Evolutionary conservation across 2,329 filamentous ascomycete species (phyloP), one percentile per base, ranked within the genome.

Genomic region (Colletotrichum simmondsii): DNA sequence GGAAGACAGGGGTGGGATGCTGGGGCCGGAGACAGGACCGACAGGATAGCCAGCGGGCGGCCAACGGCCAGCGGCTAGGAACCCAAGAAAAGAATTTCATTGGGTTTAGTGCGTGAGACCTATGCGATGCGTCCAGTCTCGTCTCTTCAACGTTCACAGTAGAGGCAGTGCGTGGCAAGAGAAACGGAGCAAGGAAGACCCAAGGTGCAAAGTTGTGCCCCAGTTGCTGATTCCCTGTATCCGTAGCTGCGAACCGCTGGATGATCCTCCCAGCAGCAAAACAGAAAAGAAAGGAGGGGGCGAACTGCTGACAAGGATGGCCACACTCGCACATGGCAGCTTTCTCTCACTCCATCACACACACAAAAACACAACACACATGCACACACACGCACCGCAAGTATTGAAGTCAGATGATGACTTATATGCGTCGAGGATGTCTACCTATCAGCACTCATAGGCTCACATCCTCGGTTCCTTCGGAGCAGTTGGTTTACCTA

Each of bases 11-110:
- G 69, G 53, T 53, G 58, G 5, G 37, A 37, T 16, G 42, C 62
- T 46, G 69, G 56, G 65, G 28, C 70, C 65, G 65, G 65, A 59
- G 59, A 42, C 65, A 69, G 53, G 69, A 69, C 69, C 53, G 65
- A 54, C 65, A 59, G 52, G 59, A 53, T 8, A 71, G 49, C 35
- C 62, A 35, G 26, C 42, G 58, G 26, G 26, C 42, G 58, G 37
- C 37, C 37, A 42, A 42, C 37, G 37, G 37, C 58, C 69, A 68
- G 65, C 68, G 64, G 57, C 61, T 68, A 57, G 61, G 16, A 32
- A 37, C 42, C 42, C 42, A 49, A 49, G 59, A 30, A 30, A 56
- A 28, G 52, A 30, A 42, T 26, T 32, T 32, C 0, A 32, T 32
- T n/a, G 52, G 57, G 19, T 49, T 49, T 49, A 8, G 42, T 64